These are phyloP conservation scores for Aspergillus ochraceoroseus DNA, from an alignment of 2,329 filamentous ascomycete species.

Conservation along the genomic window DNA sequence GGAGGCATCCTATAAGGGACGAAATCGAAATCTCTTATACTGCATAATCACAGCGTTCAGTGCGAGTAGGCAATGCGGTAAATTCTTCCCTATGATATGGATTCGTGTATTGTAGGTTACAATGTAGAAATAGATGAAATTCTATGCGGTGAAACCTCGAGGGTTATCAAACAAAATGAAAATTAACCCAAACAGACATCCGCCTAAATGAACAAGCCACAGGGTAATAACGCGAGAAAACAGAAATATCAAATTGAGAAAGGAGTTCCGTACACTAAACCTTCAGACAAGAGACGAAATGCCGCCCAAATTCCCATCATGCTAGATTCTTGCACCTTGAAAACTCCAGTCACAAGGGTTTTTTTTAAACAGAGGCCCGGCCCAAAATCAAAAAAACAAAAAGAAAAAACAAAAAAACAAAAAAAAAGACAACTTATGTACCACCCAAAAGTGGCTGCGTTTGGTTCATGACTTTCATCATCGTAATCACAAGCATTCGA, in stretches of 20 bases:
- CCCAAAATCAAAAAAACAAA: background rate
- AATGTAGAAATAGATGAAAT: conserved; percentile 5
- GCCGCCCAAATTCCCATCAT: conserved; percentile 6
- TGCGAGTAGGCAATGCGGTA: too few relatives aligned
- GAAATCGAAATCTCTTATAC: too few relatives aligned
- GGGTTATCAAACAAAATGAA: conserved; percentile 4
- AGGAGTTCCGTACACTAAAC: background rate
- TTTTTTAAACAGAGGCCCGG: conserved; percentile 4
- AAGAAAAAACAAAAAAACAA: background rate
- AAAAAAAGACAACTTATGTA: conserved; percentile 6
- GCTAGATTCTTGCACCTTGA: background rate
- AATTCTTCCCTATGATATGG: too few relatives aligned
- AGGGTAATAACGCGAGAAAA: background rate
- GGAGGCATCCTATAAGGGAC: too few relatives aligned
- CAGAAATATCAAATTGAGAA: background rate
- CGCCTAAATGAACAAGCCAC: conserved; percentile 3
- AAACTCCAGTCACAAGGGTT: conserved; percentile 1
- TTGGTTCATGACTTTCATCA: conserved; percentile 14
- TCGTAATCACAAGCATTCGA: conserved; percentile 5
- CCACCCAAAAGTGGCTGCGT: conserved; percentile 6
- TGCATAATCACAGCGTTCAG: too few relatives aligned
- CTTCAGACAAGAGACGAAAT: conserved; percentile 3
- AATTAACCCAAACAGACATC: conserved; percentile 5
- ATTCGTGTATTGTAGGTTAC: background rate
- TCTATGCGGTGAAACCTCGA: conserved; percentile 11